These are phyloP conservation scores for Pythium inflatum DNA, from an alignment of 352 stramenopile species.

Conservation along the genomic window DNA sequence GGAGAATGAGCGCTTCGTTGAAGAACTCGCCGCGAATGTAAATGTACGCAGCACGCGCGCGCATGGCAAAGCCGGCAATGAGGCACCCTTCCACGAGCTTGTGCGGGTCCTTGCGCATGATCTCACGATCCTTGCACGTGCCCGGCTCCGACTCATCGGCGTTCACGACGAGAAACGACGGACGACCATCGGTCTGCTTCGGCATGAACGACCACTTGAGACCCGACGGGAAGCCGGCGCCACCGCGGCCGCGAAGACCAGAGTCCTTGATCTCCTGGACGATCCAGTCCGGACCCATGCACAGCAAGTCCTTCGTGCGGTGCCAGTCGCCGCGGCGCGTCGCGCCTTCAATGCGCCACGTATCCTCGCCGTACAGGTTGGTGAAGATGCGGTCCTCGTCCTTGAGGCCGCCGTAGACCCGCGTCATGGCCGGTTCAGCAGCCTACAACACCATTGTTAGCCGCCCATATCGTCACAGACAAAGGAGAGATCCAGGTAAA, in stretches of 20 bases:
- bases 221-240: slow-evolving; percentile 98
- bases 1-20: slow-evolving; percentile 98
- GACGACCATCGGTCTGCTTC: slow-evolving; percentile 98
- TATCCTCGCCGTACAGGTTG: slow-evolving; percentile 98
- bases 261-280: slow-evolving; percentile 99
- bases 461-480: not conserved
- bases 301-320: slow-evolving; percentile 97
- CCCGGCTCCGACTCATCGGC: slow-evolving; percentile 99
- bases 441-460: slow-evolving; percentile 27
- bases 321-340: slow-evolving; percentile 97
- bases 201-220: slow-evolving; percentile 99
- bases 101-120: slow-evolving; percentile 99
- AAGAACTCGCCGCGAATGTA: slow-evolving; percentile 99
- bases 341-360: slow-evolving; percentile 84
- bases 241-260: slow-evolving; percentile 96
- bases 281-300: slow-evolving; percentile 99
- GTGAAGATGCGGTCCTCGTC: slow-evolving; percentile 99
- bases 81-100: slow-evolving; percentile 99
- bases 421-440: slow-evolving; percentile 64
- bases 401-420: slow-evolving; percentile 94
- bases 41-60: slow-evolving; percentile 98
- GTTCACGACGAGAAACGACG: slow-evolving; percentile 99
- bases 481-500: not conserved
- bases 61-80: slow-evolving; percentile 98
- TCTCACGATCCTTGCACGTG: slow-evolving; percentile 99